Evolutionary conservation across 768 basidiomycete genomes (phyloP), one percentile per base, ranked within the genome.

Genomic region (Hericium alpestre): DNA sequence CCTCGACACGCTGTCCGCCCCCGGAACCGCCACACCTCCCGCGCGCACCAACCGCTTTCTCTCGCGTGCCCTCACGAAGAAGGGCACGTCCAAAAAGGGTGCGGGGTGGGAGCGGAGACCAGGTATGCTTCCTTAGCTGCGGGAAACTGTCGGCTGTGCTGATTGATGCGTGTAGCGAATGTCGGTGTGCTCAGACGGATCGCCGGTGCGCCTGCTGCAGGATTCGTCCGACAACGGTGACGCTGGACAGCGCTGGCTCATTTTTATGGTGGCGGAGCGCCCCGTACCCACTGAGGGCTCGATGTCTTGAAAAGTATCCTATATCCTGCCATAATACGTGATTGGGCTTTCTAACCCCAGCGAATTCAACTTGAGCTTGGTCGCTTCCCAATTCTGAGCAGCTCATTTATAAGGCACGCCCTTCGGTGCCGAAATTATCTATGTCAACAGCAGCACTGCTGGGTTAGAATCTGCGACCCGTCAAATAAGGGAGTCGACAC

Each of bases 81-180:
- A 48, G 15, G 50, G 37, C 18, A 25, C 37, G 25, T 12, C 20
- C 18, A 56, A 56, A 32, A 54, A 16, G 48, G 38, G 43, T 12
- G 27, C 43, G 41, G 59, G 55, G 20, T 63, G 62, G 62, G 60
- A 61, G 32, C 60, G 62, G 39, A 54, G 60, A 38, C 54, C 60
- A 55, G 37, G 62, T 63, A 58, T 23, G 62, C 38, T 40, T 37
- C 43, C 12, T 46, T n/a, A 39, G 15, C 3, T 38, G 37, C 43
- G n/a, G 58, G 59, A 3, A 56, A 23, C 16, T 3, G 4, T 46
- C 1, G 41, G 46, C 12, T 0, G 49, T 16, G 11, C 49, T 51
- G 20, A 50, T 27, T 25, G 25, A 20, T 25, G 25, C 32, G 23
- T 20, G 22, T 20, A 52, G 61, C 54, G 9, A 53, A 60, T 27